Conservation (phyloP, 768 basidiomycete species). For the Butyriboletus loyo region DNA sequence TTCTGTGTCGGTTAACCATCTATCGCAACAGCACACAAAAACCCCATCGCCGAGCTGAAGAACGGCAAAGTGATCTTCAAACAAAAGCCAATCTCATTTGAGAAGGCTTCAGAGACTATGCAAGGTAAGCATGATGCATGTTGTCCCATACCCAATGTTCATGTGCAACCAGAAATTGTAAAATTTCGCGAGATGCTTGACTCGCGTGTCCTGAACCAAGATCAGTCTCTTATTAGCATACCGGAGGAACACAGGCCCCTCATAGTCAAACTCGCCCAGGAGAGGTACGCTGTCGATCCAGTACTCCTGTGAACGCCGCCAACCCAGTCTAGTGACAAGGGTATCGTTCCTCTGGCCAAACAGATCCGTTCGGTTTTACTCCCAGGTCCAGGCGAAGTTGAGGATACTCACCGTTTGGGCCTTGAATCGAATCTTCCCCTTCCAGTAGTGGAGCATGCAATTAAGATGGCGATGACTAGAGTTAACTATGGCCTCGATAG, state of each 20-base stretch:
- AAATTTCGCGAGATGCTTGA: slow-evolving; percentile 73
- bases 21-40: slow-evolving; percentile 38
- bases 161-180: slow-evolving; percentile 56
- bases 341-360: slow-evolving; percentile 57
- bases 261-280: slow-evolving; percentile 79
- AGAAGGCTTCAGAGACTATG: slow-evolving; percentile 79
- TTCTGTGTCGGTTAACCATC: neutral
- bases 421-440: slow-evolving; percentile 42
- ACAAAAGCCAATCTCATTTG: slow-evolving; percentile 71
- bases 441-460: slow-evolving; percentile 55
- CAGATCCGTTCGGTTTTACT: slow-evolving; percentile 67
- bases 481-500: slow-evolving; percentile 78
- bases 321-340: slow-evolving; percentile 61
- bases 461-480: slow-evolving; percentile 60
- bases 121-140: slow-evolving; percentile 50
- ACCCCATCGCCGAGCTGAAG: slow-evolving; percentile 58
- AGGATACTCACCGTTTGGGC: slow-evolving; percentile 33
- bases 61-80: slow-evolving; percentile 75
- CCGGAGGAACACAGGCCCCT: slow-evolving; percentile 71
- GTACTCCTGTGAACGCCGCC: slow-evolving; percentile 1
- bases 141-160: neutral
- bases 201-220: slow-evolving; percentile 43
- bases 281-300: slow-evolving; percentile 55
- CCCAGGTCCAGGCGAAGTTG: slow-evolving; percentile 59
- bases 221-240: slow-evolving; percentile 51